Evolutionary conservation across 495 filamentous ascomycete species (phyloP), one percentile per base, ranked within the genome.

Genomic region (Neurospora tetraspora): DNA sequence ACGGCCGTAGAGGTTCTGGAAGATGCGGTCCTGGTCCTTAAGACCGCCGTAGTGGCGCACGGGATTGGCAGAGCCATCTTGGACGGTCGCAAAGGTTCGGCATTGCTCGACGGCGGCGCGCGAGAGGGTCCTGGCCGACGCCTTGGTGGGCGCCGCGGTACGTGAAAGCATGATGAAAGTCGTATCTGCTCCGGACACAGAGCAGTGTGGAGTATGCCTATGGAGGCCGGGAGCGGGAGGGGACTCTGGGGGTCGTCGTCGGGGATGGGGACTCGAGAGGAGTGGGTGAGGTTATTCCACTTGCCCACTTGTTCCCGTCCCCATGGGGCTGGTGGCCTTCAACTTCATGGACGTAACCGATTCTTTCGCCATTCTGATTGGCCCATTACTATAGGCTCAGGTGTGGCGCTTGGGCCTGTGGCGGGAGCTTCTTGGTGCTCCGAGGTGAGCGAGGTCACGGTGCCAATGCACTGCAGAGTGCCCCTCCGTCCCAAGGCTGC

Each of bases 1-100:
- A 77, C 96, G 93, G 73, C 91, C 90, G 85, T 98, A 99, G 27
- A 99, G 89, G 84, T 99, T 99, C 83, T 94, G 94, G 84, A 99
- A 99, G 85, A 99, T 99, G 76, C 96, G 89, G 80, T 99, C 96
- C 85, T 98, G 94, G 82, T 99, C 96, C 80, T 88, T 89, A 71
- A 99, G 87, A 69, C 93, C 93, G 78, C 96, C 94, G 84, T 94
- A 92, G 74, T 86, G 90, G 76, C 90, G 89, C 79, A 61, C 23
- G 39, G 91, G 88, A 71, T 85, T 77, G 73, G 85, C 88, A 84
- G 94, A 90, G 72, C 85, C 88, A 83, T 99, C 94, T 82, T 94
- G 91, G 77, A 97, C 94, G 47, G 94, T 96, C 76, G 96, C 96
- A 82, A 98, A 91, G 72, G 78, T 70, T 61, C 80, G 79, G 73